A percentile compares a stretch with the other conserved stretches of the same genome.
Conservation (phyloP, 2,329 filamentous ascomycete genomes). For the Ophiosphaerella narmari region DNA sequence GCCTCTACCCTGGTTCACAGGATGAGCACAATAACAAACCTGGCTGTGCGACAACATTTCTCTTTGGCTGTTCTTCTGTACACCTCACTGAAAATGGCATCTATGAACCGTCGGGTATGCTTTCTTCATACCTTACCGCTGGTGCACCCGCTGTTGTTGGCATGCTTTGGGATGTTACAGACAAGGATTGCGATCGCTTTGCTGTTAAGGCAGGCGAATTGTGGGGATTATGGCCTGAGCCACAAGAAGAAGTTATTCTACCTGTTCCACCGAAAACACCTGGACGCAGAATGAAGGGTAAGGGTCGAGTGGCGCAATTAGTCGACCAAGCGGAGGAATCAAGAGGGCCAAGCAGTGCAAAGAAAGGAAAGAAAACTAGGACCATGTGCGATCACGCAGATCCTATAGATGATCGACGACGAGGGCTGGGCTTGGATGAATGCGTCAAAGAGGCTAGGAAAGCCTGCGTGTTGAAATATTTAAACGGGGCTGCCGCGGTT, state of each 20-base stretch:
- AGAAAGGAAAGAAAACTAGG: conserved; percentile 33
- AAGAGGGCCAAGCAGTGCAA: conserved; percentile 18
- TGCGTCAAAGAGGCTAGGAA: conserved; percentile 76
- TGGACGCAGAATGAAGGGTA: conserved; percentile 36
- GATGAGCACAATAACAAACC: conserved; percentile 17
- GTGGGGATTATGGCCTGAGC: conserved; percentile 75
- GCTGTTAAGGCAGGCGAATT: conserved; percentile 77
- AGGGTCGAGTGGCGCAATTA: conserved; percentile 31
- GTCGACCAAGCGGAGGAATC: conserved; percentile 31
- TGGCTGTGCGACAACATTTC: conserved; percentile 75
- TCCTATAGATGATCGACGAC: conserved; percentile 26
- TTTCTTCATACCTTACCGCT: conserved; percentile 89
- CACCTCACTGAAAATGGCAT: conserved; percentile 74
- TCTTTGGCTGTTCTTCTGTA: conserved; percentile 94
- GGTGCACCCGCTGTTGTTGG: conserved; percentile 81
- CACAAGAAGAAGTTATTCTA: conserved; percentile 25
- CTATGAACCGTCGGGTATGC: conserved; percentile 89
- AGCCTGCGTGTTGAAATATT: conserved; percentile 84
- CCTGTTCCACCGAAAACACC: conserved; percentile 24
- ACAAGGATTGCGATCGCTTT: conserved; percentile 95
- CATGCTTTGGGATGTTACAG: conserved; percentile 97
- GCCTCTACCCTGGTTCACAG: conserved; percentile 61
- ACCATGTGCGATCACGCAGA: conserved; percentile 30
- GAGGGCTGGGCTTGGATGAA: conserved; percentile 65
- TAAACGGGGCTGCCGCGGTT: conserved; percentile 92